Evolutionary conservation across 805 yeast species (phyloP), one percentile per base, ranked within the genome.

Genomic region (Sugiyamaella chiloensis): DNA sequence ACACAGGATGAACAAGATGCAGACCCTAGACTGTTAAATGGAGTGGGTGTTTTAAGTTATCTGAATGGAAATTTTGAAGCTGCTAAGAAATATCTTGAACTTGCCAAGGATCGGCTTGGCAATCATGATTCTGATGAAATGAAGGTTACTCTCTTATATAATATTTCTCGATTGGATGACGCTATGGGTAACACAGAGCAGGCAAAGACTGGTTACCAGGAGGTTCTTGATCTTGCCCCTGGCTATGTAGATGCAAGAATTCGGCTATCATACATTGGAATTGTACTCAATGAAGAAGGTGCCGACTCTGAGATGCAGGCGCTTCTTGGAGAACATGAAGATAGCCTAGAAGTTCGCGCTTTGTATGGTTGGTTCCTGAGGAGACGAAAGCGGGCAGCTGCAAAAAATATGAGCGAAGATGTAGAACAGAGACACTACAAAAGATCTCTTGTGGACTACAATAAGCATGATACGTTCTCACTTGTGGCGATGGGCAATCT

Each of bases 321-420:
- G 2, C 67, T 93, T 3, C 65, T 91, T 43, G 65, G 68, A 2
- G 65, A 72, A 11, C 72, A 79, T 51, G 74, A 80, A 1, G 77
- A 80, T 7, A 79, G 87, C 60, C 68, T 88, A 51, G 96, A 90
- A 62, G 81, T 87, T 1, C 81, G 99, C 52, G 85, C 98, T 0
- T 85, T 93, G 57, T 87, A 85, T 63, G 93, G 95, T 26, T 93
- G 98, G 97, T 87, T 79, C 60, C 70, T 89, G 56, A 75, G 76
- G 51, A 59, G 69, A 23, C 55, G 56, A 23, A 60, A 63, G 45
- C 54, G 58, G 8, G 51, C 50, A 5, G 58, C 60, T 7, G 50
- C 62, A 16, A 52, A 55, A 35, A 79, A 77, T 51, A 75, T 75
- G 60, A 81, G 84, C 24, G 76, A 74, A 14, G 73, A 72, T 46